A percentile compares a stretch with the other conserved stretches of the same genome.
Evolutionary conservation across 345 rosid species (phyloP).

Genomic region (Turnera subulata): DNA sequence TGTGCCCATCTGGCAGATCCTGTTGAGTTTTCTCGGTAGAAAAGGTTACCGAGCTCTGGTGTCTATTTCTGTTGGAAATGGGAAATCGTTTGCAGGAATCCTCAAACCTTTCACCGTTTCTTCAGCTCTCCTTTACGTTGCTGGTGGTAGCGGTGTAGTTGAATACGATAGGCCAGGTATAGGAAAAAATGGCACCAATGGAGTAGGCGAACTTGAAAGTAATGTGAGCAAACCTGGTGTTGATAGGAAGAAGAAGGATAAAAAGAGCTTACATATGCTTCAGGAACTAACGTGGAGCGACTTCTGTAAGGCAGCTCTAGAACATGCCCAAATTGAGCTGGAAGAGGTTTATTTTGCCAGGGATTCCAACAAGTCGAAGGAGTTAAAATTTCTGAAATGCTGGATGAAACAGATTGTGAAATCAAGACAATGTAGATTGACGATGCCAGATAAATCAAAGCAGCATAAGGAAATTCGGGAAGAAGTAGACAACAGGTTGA

Average conservation of each 20-base stretch:
- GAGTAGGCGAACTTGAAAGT: slow-evolving; percentile 5
- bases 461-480: slow-evolving; percentile 26
- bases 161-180: no score
- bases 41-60: slow-evolving; percentile 64
- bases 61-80: slow-evolving; percentile 46
- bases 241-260: slow-evolving; percentile 39
- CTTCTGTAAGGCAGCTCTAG: slow-evolving; percentile 51
- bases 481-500: slow-evolving; percentile 32
- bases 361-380: slow-evolving; percentile 54
- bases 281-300: slow-evolving; percentile 51
- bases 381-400: slow-evolving; percentile 78
- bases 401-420: slow-evolving; percentile 80
- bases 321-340: slow-evolving; percentile 42
- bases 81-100: slow-evolving; percentile 43
- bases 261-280: slow-evolving; percentile 28
- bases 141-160: background rate
- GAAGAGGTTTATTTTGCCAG: slow-evolving; percentile 57
- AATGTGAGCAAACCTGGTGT: slow-evolving; percentile 13
- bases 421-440: slow-evolving; percentile 31
- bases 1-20: slow-evolving; percentile 65
- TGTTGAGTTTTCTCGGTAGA: slow-evolving; percentile 66
- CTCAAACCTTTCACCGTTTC: slow-evolving; percentile 75
- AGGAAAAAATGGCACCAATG: background rate
- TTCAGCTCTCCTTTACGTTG: slow-evolving; percentile 51
- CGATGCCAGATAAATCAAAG: slow-evolving; percentile 23